Evolutionary conservation across 805 yeast genomes (phyloP).

Genomic region (Kodamaea nitidulidarum): DNA sequence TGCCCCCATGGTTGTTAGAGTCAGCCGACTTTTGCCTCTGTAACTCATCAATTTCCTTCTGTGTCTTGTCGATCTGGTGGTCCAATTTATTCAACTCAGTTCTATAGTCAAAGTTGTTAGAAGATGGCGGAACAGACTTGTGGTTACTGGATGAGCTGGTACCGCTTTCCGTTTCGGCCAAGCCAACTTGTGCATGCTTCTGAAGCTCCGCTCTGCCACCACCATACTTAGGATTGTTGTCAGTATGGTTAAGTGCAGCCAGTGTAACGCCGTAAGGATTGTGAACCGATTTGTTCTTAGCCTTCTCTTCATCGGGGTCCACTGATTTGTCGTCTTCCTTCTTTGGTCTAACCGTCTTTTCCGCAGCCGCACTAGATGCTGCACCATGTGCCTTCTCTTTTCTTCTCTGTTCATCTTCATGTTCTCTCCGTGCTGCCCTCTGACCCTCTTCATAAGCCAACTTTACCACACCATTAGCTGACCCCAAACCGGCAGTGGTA

Average conservation of each 20-base stretch:
- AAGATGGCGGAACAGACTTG: constrained; percentile 12
- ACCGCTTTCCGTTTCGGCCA: neutral
- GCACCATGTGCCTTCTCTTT: constrained; percentile 9
- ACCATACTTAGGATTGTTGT: neutral
- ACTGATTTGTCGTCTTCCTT: constrained; percentile 9
- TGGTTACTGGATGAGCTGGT: too few species aligned
- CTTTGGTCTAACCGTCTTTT: neutral
- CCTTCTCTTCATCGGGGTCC: constrained; percentile 24
- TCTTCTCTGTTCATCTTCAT: constrained; percentile 12
- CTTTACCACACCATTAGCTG: neutral
- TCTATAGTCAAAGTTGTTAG: constrained; percentile 19
- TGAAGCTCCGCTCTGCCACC: neutral
- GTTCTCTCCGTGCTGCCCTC: constrained; percentile 15
- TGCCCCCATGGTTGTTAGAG: constrained; percentile 6
- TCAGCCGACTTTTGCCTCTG: neutral
- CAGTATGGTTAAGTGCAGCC: constrained; percentile 14
- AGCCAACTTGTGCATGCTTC: neutral
- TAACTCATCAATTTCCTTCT: constrained; percentile 19
- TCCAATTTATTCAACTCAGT: constrained; percentile 22
- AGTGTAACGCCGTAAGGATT: constrained; percentile 23
- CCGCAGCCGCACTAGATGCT: constrained; percentile 1
- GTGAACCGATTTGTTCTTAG: constrained; percentile 27
- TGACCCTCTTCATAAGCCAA: constrained; percentile 14
- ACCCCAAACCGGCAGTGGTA: neutral
- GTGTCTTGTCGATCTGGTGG: constrained; percentile 22